Evolutionary conservation across 1,284 basidiomycete species (phyloP), one percentile per base, ranked within the genome.

Genomic region (Testicularia cyperi): DNA sequence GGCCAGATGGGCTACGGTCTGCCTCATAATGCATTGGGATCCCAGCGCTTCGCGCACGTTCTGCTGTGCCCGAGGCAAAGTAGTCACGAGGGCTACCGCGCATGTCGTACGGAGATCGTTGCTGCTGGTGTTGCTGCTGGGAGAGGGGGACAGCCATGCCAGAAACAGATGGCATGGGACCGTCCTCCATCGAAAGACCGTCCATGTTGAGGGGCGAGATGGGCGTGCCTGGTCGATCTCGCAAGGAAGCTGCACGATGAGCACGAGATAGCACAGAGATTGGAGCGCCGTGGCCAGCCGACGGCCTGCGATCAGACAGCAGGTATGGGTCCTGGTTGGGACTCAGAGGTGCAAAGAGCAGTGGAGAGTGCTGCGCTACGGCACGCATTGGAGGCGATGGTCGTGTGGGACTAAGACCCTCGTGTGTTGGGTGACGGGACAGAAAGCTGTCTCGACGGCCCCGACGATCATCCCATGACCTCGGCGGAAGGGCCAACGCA

Each of bases 191-290:
- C 3, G 61, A 53, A 0, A 67, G 38, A 3, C 27, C 32, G 25
- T 64, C 65, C 48, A 67, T 62, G 42, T 56, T 56, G 27, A 67
- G 51, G 5, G 65, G 61, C 6, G 61, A 65, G 26, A 65, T 38
- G 20, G 65, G 65, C 6, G 65, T 67, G 21, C 38, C 61, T 3
- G 65, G 61, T 12, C 64, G 44, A 5, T 58, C 57, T 5, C 38
- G 40, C 31, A 40, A 38, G 15, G 42, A 40, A 1, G 37, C 32
- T 15, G 42, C 43, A 13, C 47, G 46, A 15, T 7, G 18, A 12
- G 33, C 6, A 9, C 33, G 33, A 6, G 33, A 15, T 6, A 9
- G 18, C 9, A 13, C 15, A 9, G 13, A 8, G 33, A 20, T 20
- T 9, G 16, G 9, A 26, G 31, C 20, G 6, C 42, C 18, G 16